phyloP scores from a whole-genome alignment of 345 rosid genomes.

The Trapa bicornis region DNA sequence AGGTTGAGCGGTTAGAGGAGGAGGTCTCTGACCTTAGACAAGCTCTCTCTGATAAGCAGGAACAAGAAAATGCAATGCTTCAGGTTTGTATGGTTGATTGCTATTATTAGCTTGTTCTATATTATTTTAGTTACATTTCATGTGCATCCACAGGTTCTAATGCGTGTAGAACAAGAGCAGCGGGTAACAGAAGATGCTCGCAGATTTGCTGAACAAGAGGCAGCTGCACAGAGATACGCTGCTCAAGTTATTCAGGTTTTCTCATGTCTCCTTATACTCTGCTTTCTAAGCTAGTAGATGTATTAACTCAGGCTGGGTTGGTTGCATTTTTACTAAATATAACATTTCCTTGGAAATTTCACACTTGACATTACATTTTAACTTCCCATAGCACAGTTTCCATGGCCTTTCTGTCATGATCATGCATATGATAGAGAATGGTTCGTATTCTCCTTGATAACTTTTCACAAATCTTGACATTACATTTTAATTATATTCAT shows the following conservation, averaged over 20 bases:
- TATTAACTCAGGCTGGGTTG: not conserved
- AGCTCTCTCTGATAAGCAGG: slow-evolving; percentile 88
- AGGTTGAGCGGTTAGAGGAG: slow-evolving; percentile 74
- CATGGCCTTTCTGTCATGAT: not conserved
- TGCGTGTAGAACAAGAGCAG: slow-evolving; percentile 99
- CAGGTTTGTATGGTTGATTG: slow-evolving; percentile 45
- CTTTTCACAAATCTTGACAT: not conserved
- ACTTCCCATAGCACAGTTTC: not conserved
- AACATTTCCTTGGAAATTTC: not conserved
- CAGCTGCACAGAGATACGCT: slow-evolving; percentile 93
- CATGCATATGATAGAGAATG: too few relatives aligned
- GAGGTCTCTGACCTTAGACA: slow-evolving; percentile 63
- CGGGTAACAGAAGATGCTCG: slow-evolving; percentile 96
- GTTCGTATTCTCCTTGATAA: not conserved
- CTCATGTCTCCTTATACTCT: not conserved
- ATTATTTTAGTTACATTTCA: slow-evolving; percentile 2
- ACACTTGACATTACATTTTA: not conserved
- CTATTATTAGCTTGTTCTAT: slow-evolving; percentile 1
- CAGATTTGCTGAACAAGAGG: slow-evolving; percentile 96
- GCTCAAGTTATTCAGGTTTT: slow-evolving; percentile 74
- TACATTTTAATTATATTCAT: not conserved
- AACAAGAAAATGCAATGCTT: slow-evolving; percentile 96
- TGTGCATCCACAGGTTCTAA: slow-evolving; percentile 49
- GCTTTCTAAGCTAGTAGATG: not conserved
- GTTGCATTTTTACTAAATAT: not conserved